Conservation (phyloP, 805 yeast species). For the Zygotorulaspora chibaensis region DNA sequence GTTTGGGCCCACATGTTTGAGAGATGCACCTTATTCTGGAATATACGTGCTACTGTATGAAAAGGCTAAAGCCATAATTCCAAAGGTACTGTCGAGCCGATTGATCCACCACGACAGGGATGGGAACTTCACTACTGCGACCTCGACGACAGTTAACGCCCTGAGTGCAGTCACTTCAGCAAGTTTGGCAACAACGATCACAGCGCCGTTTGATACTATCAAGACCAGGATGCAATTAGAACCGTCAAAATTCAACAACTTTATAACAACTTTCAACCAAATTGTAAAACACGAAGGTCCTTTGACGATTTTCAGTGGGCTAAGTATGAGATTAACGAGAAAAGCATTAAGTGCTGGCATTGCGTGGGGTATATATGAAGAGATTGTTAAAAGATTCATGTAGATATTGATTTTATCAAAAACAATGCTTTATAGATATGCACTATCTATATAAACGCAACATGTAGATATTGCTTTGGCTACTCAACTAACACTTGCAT, state of each 20-base stretch:
- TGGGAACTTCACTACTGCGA: conserved; percentile 33
- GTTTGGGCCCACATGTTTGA: conserved; percentile 74
- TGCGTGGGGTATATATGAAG: conserved; percentile 97
- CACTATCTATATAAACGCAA: no score
- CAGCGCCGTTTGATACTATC: conserved; percentile 93
- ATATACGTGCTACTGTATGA: conserved; percentile 84
- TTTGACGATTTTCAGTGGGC: conserved; percentile 70
- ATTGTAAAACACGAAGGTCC: conserved; percentile 46
- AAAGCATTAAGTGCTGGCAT: conserved; percentile 92
- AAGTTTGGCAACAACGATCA: conserved; percentile 69
- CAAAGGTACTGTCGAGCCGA: conserved; percentile 35
- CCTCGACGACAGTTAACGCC: conserved; percentile 61
- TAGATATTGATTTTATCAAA: conserved; percentile 5
- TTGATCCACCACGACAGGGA: conserved; percentile 17
- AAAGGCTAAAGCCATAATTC: conserved; percentile 55
- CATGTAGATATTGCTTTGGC: conserved; percentile 13
- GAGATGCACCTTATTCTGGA: conserved; percentile 98
- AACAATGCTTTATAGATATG: not conserved
- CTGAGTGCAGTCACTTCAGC: conserved; percentile 79
- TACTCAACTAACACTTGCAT: not conserved
- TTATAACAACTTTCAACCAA: conserved; percentile 37
- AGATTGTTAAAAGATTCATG: conserved; percentile 49
- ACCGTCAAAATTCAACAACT: conserved; percentile 44
- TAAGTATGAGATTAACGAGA: conserved; percentile 72
- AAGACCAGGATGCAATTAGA: conserved; percentile 86